phyloP scores from a whole-genome alignment of 1,284 basidiomycete species.

The Termitomyces sp. region DNA sequence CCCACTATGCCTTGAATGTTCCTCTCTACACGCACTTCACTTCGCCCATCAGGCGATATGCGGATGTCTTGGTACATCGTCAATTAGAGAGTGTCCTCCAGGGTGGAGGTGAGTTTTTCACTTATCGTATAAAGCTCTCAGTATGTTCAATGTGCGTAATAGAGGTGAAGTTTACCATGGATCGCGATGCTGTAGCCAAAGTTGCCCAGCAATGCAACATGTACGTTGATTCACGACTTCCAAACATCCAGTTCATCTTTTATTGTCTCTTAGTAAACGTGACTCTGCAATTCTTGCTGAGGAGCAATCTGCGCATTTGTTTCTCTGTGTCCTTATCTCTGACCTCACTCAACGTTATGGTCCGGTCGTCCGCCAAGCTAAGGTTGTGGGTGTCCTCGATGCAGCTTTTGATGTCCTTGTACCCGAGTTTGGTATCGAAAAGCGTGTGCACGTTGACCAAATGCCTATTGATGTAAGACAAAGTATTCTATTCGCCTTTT shows the following conservation, averaged over 20 bases:
- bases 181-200: constrained; percentile 95
- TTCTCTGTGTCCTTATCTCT: constrained; percentile 88
- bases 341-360: constrained; percentile 94
- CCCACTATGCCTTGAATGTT: constrained; percentile 87
- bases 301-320: constrained; percentile 94
- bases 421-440: constrained; percentile 96
- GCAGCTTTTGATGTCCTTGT: constrained; percentile 94
- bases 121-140: background rate
- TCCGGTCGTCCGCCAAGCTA: constrained; percentile 89
- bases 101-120: constrained; percentile 54
- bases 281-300: constrained; percentile 89
- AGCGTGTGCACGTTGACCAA: constrained; percentile 97
- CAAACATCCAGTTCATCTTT: background rate
- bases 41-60: constrained; percentile 89
- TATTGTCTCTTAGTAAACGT: constrained; percentile 59
- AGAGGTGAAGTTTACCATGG: constrained; percentile 92
- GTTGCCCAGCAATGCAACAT: constrained; percentile 97
- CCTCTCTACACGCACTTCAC: constrained; percentile 98
- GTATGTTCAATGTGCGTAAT: constrained; percentile 24
- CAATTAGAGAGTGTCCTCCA: constrained; percentile 90
- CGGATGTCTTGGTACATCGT: constrained; percentile 94
- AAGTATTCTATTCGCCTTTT: background rate
- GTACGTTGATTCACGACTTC: constrained; percentile 36
- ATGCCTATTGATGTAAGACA: constrained; percentile 88
- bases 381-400: constrained; percentile 91